phyloP scores from a whole-genome alignment of 2,329 filamentous ascomycete species.

The Xylogone sp. region DNA sequence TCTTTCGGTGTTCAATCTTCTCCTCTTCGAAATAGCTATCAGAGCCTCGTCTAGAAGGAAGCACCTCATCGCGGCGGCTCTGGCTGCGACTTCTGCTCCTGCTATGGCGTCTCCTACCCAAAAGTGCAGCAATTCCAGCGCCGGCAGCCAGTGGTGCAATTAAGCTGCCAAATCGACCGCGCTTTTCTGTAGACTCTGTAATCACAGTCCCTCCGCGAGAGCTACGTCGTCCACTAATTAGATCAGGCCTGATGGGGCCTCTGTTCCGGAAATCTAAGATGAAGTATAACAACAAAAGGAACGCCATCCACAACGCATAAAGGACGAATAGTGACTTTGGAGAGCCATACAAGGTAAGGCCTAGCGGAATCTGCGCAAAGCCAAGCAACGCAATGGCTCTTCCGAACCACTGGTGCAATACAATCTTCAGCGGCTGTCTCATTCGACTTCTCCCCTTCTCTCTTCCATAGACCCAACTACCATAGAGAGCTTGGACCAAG shows the following conservation, averaged over 20 bases:
- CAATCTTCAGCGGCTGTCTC: slow-evolving; percentile 27
- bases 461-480: slow-evolving; percentile 50
- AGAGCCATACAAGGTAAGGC: slow-evolving; percentile 87
- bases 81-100: slow-evolving; percentile 24
- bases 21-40: slow-evolving; percentile 59
- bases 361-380: slow-evolving; percentile 82
- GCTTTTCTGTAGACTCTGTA: slow-evolving; percentile 29
- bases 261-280: slow-evolving; percentile 68
- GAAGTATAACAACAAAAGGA: slow-evolving; percentile 74
- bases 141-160: slow-evolving; percentile 53
- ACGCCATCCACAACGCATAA: slow-evolving; percentile 73
- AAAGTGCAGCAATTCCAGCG: slow-evolving; percentile 50
- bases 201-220: slow-evolving; percentile 42
- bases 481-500: slow-evolving; percentile 66
- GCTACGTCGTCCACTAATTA: slow-evolving; percentile 21
- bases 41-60: slow-evolving; percentile 36
- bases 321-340: slow-evolving; percentile 82
- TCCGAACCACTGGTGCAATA: slow-evolving; percentile 83
- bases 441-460: slow-evolving; percentile 40
- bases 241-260: slow-evolving; percentile 34
- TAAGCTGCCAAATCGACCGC: slow-evolving; percentile 41
- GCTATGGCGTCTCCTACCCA: slow-evolving; percentile 38
- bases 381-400: slow-evolving; percentile 75
- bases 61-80: slow-evolving; percentile 9
- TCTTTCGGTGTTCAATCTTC: slow-evolving; percentile 45